phyloP scores from a whole-genome alignment of 164 flowering plant genomes.

The Liquidambar formosana region DNA sequence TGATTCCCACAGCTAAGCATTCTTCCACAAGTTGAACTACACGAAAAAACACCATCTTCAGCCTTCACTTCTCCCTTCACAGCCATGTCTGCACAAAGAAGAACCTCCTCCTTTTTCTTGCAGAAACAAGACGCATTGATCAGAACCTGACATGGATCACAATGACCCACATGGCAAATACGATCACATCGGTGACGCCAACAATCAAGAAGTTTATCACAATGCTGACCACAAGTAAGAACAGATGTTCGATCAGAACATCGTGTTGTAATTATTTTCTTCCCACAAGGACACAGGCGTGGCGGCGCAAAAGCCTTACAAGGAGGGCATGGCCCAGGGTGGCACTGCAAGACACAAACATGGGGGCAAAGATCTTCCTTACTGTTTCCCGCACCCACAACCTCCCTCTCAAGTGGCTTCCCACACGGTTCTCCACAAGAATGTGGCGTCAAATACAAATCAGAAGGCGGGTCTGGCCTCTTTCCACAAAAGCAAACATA shows the following conservation, averaged over 20 bases:
- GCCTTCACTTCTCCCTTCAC: conserved; percentile 71
- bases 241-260: conserved; percentile 73
- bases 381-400: conserved; percentile 14
- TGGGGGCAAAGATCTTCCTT: conserved; percentile 80
- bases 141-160: conserved; percentile 63
- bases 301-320: conserved; percentile 96
- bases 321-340: conserved; percentile 99
- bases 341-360: conserved; percentile 90
- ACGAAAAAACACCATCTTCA: conserved; percentile 74
- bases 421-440: conserved; percentile 98
- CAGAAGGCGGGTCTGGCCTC: conserved; percentile 82
- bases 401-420: conserved; percentile 63
- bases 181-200: conserved; percentile 77
- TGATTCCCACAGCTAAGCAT: conserved; percentile 79
- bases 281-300: conserved; percentile 79
- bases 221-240: conserved; percentile 75
- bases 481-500: conserved; percentile 89
- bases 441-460: conserved; percentile 89
- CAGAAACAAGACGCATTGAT: conserved; percentile 81
- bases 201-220: conserved; percentile 78
- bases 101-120: conserved; percentile 60
- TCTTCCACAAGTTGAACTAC: conserved; percentile 66
- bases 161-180: conserved; percentile 79
- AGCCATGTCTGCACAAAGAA: conserved; percentile 75
- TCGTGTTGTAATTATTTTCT: conserved; percentile 68